Evolutionary conservation across 2,329 filamentous ascomycete genomes (phyloP), one percentile per base, ranked within the genome.

Genomic region (Fusarium mangiferae): DNA sequence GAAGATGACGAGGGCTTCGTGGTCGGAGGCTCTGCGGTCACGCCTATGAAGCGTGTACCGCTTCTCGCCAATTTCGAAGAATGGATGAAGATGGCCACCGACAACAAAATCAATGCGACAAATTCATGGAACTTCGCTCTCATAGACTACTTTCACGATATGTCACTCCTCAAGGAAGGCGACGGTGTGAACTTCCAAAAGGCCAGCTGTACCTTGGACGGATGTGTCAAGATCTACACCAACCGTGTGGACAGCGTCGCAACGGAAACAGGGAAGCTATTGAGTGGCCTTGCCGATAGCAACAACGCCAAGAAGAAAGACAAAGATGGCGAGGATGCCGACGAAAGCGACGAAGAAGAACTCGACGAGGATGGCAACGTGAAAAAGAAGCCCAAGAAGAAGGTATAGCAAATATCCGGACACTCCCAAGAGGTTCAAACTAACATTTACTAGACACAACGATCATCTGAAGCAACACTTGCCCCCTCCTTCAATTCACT

Each of bases 51-150:
- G 88, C 93, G 95, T 70, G 94, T 98, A 35, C 96, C 96, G 3
- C 93, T 99, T 77, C 87, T 99, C 62, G 96, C 96, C 79, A 99
- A 99, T 84, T 99, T 98, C 78, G 96, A 99, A 82, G 96, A 99
- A 82, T 98, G 96, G 96, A 98, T 99, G 95, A 99, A 98, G 88
- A 97, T 99, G 95, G 96, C 96, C 5, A 98, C 96, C 22, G 96
- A 99, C 85, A 99, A 99, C 85, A 96, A 96, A 84, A 99, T 99
- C 87, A 99, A 98, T 81, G 96, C 96, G 55, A 91, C 93, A 68
- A 99, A 99, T 83, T 98, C 95, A 36, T 99, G 96, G 96, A 98
- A 98, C 83, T 98, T 99, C 84, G 96, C 96, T n/a, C 89, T 99
- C 24, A 99, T 99, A 81, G 96, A 99, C 83, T 99, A 99, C 84